These are phyloP conservation scores for Oryza rufipogon DNA, from an alignment of 176 grass and related monocot species.

Conservation along the genomic window DNA sequence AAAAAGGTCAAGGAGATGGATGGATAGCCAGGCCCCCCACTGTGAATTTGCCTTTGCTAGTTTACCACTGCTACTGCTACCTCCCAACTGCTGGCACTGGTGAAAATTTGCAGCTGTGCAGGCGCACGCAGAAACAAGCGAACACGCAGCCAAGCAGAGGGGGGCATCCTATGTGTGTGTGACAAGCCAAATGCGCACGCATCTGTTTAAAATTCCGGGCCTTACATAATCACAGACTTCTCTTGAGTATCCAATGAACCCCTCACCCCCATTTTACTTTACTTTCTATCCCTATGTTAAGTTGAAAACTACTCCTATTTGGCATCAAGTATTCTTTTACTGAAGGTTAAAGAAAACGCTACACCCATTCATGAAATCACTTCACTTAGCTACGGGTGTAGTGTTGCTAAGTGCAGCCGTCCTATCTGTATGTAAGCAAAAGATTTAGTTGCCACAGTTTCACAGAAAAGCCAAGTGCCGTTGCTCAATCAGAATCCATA, in stretches of 20 bases:
- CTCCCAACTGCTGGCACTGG: conserved; percentile 14
- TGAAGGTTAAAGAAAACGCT: background rate
- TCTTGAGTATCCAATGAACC: conserved; percentile 16
- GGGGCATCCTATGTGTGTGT: conserved; percentile 39
- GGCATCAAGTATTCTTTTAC: too few relatives aligned
- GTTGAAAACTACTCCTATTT: background rate
- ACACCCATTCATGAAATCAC: background rate
- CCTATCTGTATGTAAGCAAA: background rate
- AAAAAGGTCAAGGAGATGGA: conserved; percentile 15
- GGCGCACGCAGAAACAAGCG: conserved; percentile 15
- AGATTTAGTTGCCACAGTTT: background rate
- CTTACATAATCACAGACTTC: background rate
- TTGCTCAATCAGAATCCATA: conserved; percentile 39
- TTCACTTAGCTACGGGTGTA: background rate
- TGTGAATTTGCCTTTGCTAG: conserved; percentile 16
- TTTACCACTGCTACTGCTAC: background rate
- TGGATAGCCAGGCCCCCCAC: background rate
- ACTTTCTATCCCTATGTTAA: background rate
- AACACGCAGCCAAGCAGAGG: background rate
- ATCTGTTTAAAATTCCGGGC: background rate
- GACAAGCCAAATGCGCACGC: background rate
- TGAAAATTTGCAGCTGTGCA: conserved; percentile 27
- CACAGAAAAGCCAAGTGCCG: background rate
- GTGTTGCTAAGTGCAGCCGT: background rate
- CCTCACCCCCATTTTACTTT: background rate